Percentiles rank a stretch among this genome's conserved stretches.
Conservation (phyloP, 495 filamentous ascomycete genomes). For the Penicilliopsis zonata region DNA sequence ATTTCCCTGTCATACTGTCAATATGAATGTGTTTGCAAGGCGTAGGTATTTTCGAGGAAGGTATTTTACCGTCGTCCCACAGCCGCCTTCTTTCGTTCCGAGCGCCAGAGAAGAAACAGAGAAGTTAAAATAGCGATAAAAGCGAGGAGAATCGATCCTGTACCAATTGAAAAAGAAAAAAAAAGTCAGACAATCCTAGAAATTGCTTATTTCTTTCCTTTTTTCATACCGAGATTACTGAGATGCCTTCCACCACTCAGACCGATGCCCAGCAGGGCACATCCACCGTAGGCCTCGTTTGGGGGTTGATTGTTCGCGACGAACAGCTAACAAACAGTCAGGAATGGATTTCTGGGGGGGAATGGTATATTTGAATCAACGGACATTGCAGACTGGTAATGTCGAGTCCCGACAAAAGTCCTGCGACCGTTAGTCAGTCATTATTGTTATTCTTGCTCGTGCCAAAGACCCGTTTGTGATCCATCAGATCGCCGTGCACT, state of each 20-base stretch:
- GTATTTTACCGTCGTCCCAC: constrained; percentile 73
- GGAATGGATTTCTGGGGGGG: too few relatives aligned
- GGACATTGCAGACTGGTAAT: constrained; percentile 91
- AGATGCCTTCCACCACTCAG: constrained; percentile 52
- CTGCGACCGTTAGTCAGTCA: constrained; percentile 33
- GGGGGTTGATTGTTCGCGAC: constrained; percentile 29
- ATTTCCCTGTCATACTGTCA: constrained; percentile 95
- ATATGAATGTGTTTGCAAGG: too few relatives aligned
- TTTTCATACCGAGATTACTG: constrained; percentile 70
- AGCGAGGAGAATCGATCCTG: constrained; percentile 84
- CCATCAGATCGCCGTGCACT: too few relatives aligned
- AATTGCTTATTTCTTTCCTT: neutral
- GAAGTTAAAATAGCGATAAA: constrained; percentile 63
- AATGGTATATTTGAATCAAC: constrained; percentile 19
- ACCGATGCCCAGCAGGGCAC: constrained; percentile 58
- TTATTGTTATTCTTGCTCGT: constrained; percentile 3
- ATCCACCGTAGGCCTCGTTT: constrained; percentile 48
- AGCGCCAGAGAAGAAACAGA: constrained; percentile 55
- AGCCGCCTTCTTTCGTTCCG: constrained; percentile 88
- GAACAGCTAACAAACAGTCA: constrained; percentile 35
- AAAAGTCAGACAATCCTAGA: constrained; percentile 9
- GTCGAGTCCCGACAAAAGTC: constrained; percentile 95
- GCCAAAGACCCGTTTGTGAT: neutral
- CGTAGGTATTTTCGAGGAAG: too few relatives aligned
- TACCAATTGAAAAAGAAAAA: too few relatives aligned